A percentile compares a stretch with the other conserved stretches of the same genome.
These are phyloP conservation scores for Ophiostoma perfectum DNA, from an alignment of 2,329 filamentous ascomycete genomes.

Conservation along the genomic window DNA sequence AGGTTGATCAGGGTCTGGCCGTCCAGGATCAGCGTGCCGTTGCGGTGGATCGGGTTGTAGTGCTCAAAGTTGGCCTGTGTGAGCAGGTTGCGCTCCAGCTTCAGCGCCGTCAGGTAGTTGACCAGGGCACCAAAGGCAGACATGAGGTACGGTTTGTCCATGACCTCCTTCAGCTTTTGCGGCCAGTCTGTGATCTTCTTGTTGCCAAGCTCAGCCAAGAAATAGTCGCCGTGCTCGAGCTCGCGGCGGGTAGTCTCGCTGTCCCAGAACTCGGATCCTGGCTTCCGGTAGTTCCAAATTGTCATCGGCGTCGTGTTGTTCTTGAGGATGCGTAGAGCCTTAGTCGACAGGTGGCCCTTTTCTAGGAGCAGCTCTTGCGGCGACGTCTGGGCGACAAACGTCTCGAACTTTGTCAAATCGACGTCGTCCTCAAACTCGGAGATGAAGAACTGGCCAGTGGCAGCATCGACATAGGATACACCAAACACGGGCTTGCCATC, in stretches of 20 bases:
- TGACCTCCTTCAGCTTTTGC: slow-evolving; percentile 61
- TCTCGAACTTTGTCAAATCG: slow-evolving; percentile 95
- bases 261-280: slow-evolving; percentile 84
- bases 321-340: slow-evolving; percentile 86
- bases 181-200: slow-evolving; percentile 65
- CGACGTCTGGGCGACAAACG: slow-evolving; percentile 84
- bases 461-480: slow-evolving; percentile 89
- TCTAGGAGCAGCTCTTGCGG: slow-evolving; percentile 87
- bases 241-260: slow-evolving; percentile 77
- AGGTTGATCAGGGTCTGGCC: slow-evolving; percentile 96
- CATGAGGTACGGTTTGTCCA: slow-evolving; percentile 76
- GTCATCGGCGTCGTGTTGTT: slow-evolving; percentile 91
- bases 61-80: slow-evolving; percentile 85
- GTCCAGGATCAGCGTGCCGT: slow-evolving; percentile 86
- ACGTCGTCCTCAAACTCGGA: slow-evolving; percentile 86
- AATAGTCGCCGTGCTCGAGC: slow-evolving; percentile 74
- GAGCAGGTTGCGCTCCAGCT: slow-evolving; percentile 80
- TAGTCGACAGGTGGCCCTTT: slow-evolving; percentile 79
- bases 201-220: slow-evolving; percentile 49
- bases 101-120: slow-evolving; percentile 78
- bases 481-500: slow-evolving; percentile 78
- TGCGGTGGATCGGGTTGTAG: slow-evolving; percentile 87
- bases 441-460: slow-evolving; percentile 92
- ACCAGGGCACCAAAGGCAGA: slow-evolving; percentile 85
- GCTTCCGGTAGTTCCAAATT: slow-evolving; percentile 90